Base-by-base conservation (phyloP, 2,329 filamentous ascomycete genomes). In the Cadophora malorum region DNA sequence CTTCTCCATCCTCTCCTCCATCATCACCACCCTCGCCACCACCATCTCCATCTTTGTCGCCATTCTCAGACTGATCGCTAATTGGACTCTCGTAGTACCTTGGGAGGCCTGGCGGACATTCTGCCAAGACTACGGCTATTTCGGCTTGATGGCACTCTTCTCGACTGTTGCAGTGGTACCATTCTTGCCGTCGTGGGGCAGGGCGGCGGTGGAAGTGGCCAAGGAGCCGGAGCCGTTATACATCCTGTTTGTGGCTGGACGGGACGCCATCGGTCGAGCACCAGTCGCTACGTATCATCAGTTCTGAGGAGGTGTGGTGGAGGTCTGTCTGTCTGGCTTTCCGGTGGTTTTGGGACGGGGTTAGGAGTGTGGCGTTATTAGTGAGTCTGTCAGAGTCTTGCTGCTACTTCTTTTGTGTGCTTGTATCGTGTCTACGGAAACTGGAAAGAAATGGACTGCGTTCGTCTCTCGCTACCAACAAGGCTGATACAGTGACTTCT, bases 221-320 rank as follows among this genome's bases (percentile, higher is more conserved):
- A 31, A 23, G 45, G 60, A 31, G 14, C 25, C 23, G 2, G 60
- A 50, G 6, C 47, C 47, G 4, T 8, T 63, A 6, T 63, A 63
- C n/a, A 12, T n/a, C 6, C 16, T 63, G 5, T 63, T 63, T 38
- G 19, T 63, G 4, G n/a, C 38, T 33, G 60, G 60, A 19, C 50
- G 45, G 25, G 60, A 63, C 10, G 60, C 60, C 28, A 49, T 63
- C 5, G 60, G 45, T 19, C 50, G 16, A 6, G 60, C 45, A 2
- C 25, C 45, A 3, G 60, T 63, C 23, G 60, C 52, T 23, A 63
- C 35, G 3, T 10, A 21, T 21, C 14, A 38, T 12, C n/a, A 21
- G 23, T 19, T 61, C 41, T 61, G 41, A 61, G 33, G 19, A 3
- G 38, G 38, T 45, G 33, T 19, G 21, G n/a, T 19, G 50, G 10